Conservation (phyloP, 2,329 filamentous ascomycete genomes). For the Anthostomella pinea region DNA sequence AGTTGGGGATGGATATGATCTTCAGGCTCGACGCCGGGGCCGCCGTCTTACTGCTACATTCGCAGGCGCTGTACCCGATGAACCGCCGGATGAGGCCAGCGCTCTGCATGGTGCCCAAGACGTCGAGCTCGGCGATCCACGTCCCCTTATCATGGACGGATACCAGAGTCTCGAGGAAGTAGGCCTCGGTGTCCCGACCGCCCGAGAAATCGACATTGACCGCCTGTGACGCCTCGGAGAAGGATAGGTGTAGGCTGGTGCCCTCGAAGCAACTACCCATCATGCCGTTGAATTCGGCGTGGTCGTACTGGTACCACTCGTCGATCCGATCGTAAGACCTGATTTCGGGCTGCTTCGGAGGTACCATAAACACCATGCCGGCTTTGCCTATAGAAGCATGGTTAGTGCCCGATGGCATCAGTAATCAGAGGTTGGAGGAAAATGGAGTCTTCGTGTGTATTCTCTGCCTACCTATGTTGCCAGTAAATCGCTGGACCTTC, state of each 20-base stretch:
- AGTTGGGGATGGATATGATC: slow-evolving; percentile 14
- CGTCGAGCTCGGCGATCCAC: slow-evolving; percentile 9
- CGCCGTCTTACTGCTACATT: background rate
- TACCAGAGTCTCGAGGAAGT: slow-evolving; percentile 8
- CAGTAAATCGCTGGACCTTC: slow-evolving; percentile 1
- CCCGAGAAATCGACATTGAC: slow-evolving; percentile 5
- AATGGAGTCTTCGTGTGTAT: no score
- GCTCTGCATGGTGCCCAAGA: background rate
- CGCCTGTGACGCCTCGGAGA: slow-evolving; percentile 8
- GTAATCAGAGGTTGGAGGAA: no score
- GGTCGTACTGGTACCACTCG: slow-evolving; percentile 13
- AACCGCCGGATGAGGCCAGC: background rate
- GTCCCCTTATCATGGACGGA: slow-evolving; percentile 2
- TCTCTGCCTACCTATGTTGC: no score
- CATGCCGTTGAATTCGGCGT: slow-evolving; percentile 7
- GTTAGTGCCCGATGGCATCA: no score
- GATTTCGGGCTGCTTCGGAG: slow-evolving; percentile 8
- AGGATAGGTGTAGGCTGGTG: slow-evolving; percentile 13
- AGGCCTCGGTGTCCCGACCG: slow-evolving; percentile 3
- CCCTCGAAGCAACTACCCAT: slow-evolving; percentile 11
- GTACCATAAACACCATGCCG: slow-evolving; percentile 12
- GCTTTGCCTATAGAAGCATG: no score
- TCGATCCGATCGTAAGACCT: slow-evolving; percentile 6
- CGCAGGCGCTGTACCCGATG: background rate
- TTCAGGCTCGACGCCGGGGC: background rate